phyloP scores from a whole-genome alignment of 2,329 filamentous ascomycete genomes.

The Alternaria burnsii region DNA sequence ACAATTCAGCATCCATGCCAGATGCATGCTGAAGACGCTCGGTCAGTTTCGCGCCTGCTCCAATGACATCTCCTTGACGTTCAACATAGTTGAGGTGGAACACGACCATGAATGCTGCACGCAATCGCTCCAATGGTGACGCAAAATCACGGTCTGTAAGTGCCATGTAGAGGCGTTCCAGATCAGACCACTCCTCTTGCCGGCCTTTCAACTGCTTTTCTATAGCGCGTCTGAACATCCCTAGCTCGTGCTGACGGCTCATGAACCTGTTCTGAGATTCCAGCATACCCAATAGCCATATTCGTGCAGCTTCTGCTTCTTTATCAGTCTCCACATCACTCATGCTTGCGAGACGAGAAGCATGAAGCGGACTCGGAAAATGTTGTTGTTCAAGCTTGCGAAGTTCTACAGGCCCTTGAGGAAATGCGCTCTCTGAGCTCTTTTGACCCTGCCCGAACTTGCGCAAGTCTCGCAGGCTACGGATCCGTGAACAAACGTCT shows the following conservation, averaged over 20 bases:
- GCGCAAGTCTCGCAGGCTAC: constrained; percentile 8
- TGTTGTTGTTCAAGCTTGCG: constrained; percentile 10
- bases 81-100: constrained; percentile 24
- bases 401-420: not conserved
- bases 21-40: constrained; percentile 5
- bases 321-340: constrained; percentile 5
- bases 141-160: constrained; percentile 21
- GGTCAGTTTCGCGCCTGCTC: not conserved
- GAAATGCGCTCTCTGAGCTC: not conserved
- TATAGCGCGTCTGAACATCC: constrained; percentile 22
- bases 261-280: constrained; percentile 10
- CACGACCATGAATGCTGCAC: constrained; percentile 17
- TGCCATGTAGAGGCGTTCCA: constrained; percentile 30
- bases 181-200: constrained; percentile 11
- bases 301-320: constrained; percentile 12
- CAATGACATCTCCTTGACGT: constrained; percentile 8
- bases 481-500: constrained; percentile 6
- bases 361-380: not conserved
- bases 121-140: constrained; percentile 16
- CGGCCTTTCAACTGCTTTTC: constrained; percentile 19
- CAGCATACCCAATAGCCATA: constrained; percentile 23
- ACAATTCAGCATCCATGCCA: not conserved
- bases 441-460: constrained; percentile 6
- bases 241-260: constrained; percentile 12
- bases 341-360: not conserved